phyloP scores from a whole-genome alignment of 768 basidiomycete genomes.

The Favolaschia claudopus region DNA sequence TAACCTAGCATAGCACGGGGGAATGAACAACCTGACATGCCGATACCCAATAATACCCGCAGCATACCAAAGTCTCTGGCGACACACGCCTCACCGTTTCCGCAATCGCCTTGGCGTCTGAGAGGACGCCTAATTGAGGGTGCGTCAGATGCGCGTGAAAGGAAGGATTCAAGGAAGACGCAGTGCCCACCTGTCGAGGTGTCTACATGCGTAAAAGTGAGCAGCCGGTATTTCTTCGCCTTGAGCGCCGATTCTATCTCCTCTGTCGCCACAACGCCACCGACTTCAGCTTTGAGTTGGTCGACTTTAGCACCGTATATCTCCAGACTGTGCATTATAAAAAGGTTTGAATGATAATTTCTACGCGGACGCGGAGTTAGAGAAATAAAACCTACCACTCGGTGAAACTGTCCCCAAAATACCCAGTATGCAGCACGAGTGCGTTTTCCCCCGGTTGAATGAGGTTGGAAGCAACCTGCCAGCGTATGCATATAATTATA shows the following conservation, averaged over 20 bases:
- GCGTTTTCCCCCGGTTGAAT: constrained; percentile 81
- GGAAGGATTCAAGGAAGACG: neutral
- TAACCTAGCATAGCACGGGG: constrained; percentile 62
- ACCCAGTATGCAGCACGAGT: constrained; percentile 88
- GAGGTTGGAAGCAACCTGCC: constrained; percentile 90
- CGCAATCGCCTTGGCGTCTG: constrained; percentile 79
- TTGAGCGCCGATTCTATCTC: constrained; percentile 75
- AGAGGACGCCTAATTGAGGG: constrained; percentile 79
- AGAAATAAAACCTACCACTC: constrained; percentile 68
- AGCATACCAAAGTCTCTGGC: constrained; percentile 79
- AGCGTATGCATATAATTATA: neutral
- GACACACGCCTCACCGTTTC: constrained; percentile 77
- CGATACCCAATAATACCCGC: constrained; percentile 8
- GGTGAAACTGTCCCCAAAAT: constrained; percentile 91
- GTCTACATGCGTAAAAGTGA: constrained; percentile 96
- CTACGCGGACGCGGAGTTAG: neutral
- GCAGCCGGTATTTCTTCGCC: constrained; percentile 83
- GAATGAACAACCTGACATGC: constrained; percentile 8
- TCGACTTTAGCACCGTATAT: constrained; percentile 91
- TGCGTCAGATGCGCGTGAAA: neutral
- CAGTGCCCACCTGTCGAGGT: constrained; percentile 76
- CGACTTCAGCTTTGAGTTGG: constrained; percentile 84
- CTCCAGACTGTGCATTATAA: constrained; percentile 60
- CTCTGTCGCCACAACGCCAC: constrained; percentile 68
- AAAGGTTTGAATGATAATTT: neutral